A percentile compares a stretch with the other conserved stretches of the same genome.
Evolutionary conservation across 306 rosid species (phyloP).

Genomic region (Quercus berberidifolia): DNA sequence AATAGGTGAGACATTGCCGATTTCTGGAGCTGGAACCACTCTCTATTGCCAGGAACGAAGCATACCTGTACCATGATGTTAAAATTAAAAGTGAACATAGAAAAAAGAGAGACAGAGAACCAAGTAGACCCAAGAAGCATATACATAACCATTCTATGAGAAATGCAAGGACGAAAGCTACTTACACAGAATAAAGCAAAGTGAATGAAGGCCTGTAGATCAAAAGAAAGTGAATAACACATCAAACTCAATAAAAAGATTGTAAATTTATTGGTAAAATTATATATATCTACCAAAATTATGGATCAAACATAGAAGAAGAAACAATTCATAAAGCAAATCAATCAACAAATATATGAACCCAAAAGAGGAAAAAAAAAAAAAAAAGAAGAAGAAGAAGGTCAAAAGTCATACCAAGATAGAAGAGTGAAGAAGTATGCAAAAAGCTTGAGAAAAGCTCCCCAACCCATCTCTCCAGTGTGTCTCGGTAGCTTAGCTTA

Average conservation of each 20-base stretch:
- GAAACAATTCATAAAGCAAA: neutral
- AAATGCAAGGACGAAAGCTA: neutral
- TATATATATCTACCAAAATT: neutral
- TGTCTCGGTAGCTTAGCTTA: neutral
- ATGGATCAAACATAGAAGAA: neutral
- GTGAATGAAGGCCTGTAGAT: conserved; percentile 57
- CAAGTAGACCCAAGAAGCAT: neutral
- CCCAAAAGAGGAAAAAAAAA: neutral
- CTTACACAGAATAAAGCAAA: conserved; percentile 56
- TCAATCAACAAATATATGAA: neutral
- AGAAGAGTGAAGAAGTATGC: conserved; percentile 31
- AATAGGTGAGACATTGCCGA: conserved; percentile 58
- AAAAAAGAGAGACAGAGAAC: neutral
- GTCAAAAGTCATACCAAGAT: conserved; percentile 31
- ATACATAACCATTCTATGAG: neutral
- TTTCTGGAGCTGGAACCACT: conserved; percentile 50
- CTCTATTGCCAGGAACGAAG: conserved; percentile 48
- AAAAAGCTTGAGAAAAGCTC: conserved; percentile 17
- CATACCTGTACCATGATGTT: conserved; percentile 34
- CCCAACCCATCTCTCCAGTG: conserved; percentile 32
- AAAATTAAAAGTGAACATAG: neutral
- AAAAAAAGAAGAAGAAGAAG: neutral
- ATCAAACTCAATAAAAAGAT: neutral
- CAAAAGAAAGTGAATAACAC: neutral
- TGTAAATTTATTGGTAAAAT: neutral